A percentile compares a stretch with the other conserved stretches of the same genome.
Conservation (phyloP, 2,329 filamentous ascomycete genomes). For the Alternaria rosae region DNA sequence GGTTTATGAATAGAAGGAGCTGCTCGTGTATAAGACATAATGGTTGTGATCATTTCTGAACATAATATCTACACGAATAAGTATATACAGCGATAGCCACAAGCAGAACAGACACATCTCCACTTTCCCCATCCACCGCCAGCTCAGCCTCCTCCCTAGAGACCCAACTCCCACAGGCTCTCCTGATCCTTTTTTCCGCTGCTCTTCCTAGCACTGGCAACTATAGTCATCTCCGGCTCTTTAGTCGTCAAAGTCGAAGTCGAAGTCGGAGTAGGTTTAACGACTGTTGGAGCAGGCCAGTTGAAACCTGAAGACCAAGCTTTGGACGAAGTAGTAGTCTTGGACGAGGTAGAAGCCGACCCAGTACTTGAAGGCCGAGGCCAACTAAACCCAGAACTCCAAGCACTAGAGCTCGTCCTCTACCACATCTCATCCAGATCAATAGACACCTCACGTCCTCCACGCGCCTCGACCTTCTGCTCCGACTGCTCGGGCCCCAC, state of each 20-base stretch:
- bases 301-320: background rate
- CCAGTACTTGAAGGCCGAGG: background rate
- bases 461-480: background rate
- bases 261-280: background rate
- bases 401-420: background rate
- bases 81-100: background rate
- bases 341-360: background rate
- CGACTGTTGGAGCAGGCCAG: background rate
- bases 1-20: accelerated
- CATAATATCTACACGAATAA: background rate
- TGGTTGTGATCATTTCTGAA: background rate
- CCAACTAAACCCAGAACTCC: background rate
- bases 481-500: background rate
- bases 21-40: background rate
- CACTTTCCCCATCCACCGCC: background rate
- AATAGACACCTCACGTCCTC: background rate
- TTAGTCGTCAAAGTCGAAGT: background rate
- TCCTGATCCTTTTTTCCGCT: background rate
- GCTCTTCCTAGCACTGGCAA: background rate
- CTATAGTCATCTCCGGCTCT: background rate
- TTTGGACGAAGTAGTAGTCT: background rate
- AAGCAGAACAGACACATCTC: background rate
- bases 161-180: background rate
- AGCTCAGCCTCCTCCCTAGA: background rate
- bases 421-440: background rate